Evolutionary conservation across 768 basidiomycete species (phyloP).

Genomic region (Hypholoma fasciculare): DNA sequence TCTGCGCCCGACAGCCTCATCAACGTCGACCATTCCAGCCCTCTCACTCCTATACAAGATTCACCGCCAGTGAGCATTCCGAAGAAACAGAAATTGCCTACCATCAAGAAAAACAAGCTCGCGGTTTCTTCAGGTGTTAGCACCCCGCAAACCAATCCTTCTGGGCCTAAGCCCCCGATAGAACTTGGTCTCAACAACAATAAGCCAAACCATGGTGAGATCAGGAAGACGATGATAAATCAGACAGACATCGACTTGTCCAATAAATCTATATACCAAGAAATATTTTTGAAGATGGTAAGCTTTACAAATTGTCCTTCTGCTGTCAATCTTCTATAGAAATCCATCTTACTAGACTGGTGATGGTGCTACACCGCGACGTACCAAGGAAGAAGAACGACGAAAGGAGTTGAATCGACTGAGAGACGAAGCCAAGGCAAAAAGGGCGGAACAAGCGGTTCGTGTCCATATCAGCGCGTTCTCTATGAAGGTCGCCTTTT

Average conservation of each 20-base stretch:
- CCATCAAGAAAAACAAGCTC: slow-evolving; percentile 64
- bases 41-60: slow-evolving; percentile 30
- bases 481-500: background rate
- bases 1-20: slow-evolving; percentile 18
- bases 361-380: slow-evolving; percentile 22
- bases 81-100: slow-evolving; percentile 27
- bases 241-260: slow-evolving; percentile 63
- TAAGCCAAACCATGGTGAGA: slow-evolving; percentile 16
- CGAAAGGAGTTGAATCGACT: slow-evolving; percentile 65
- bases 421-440: slow-evolving; percentile 68
- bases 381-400: slow-evolving; percentile 65
- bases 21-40: slow-evolving; percentile 17
- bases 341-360: background rate
- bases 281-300: slow-evolving; percentile 58
- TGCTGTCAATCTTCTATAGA: background rate
- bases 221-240: slow-evolving; percentile 32
- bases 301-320: background rate
- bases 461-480: slow-evolving; percentile 17
- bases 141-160: slow-evolving; percentile 19
- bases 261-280: slow-evolving; percentile 62
- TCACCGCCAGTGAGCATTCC: slow-evolving; percentile 19
- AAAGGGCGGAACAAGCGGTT: slow-evolving; percentile 56
- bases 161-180: slow-evolving; percentile 24
- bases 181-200: slow-evolving; percentile 15
- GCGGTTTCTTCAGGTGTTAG: slow-evolving; percentile 59